Evolutionary conservation across 2,329 filamentous ascomycete species (phyloP), one percentile per base, ranked within the genome.

Genomic region (Fusarium equiseti): DNA sequence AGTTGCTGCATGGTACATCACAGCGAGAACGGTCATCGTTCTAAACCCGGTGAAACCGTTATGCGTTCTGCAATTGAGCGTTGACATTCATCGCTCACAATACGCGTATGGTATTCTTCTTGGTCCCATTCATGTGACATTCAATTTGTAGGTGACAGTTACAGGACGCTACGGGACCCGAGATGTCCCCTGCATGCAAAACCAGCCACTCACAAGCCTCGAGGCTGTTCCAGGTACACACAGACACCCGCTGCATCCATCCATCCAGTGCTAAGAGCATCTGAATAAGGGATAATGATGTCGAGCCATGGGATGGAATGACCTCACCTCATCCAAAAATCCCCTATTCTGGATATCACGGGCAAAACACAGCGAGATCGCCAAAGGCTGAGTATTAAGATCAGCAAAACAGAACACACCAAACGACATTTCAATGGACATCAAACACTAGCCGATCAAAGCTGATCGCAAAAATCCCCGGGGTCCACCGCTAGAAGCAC

Each of bases 131-230:
- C 38, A 52, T 61, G 38, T 42, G 40, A 62, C 46, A 62, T 16
- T 9, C 40, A 27, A 22, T 31, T 15, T 48, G n/a, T n/a, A 35
- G 22, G 43, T 56, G 29, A 35, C 42, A 43, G 50, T 27, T 27
- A 59, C 38, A 49, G 53, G 12, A 26, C 29, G 13, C 22, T 56
- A 43, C 12, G 22, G 55, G 53, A 35, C n/a, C 43, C 43, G 31
- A 57, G 26, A n/a, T 11, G 6, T 31, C 50, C 63, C 63, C 52
- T 58, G 63, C 12, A 50, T 11, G 27, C 18, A 20, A 16, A 15
- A 52, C 44, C 59, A 68, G 64, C 66, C 66, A 68, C 59, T 68
- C 58, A 59, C 49, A 64, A 40, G 40, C 53, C 42, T 43, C 38
- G 13, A 44, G 42, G 20, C 57, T 42, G 57, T 67, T 52, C 57